phyloP scores from a whole-genome alignment of 2,329 filamentous ascomycete species.

The Aureobasidium mangrovei region DNA sequence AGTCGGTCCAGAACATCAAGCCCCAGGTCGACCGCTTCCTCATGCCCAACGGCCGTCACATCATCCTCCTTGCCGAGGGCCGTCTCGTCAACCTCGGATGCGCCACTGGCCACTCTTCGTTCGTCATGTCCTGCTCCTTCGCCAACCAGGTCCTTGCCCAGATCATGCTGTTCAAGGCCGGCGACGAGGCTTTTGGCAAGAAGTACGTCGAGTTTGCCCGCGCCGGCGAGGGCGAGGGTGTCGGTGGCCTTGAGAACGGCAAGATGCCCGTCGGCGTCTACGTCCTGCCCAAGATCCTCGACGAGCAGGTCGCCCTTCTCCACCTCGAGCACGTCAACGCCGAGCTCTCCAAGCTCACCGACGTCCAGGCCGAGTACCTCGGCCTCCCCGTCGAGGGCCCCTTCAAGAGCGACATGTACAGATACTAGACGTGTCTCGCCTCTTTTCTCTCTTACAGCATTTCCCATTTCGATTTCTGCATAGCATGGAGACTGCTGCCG shows the following conservation, averaged over 20 bases:
- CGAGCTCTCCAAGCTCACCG: constrained; percentile 79
- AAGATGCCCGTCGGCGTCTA: constrained; percentile 87
- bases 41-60: constrained; percentile 88
- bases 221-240: constrained; percentile 27
- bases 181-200: constrained; percentile 75
- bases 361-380: constrained; percentile 90
- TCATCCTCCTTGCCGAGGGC: constrained; percentile 97
- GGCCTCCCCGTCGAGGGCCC: constrained; percentile 77
- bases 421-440: constrained; percentile 49
- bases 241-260: constrained; percentile 53
- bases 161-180: constrained; percentile 94
- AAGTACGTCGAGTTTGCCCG: constrained; percentile 92
- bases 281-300: constrained; percentile 95
- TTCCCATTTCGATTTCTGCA: constrained; percentile 13
- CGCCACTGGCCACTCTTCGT: constrained; percentile 97
- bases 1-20: constrained; percentile 96
- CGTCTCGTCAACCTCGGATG: constrained; percentile 99
- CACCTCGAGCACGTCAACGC: constrained; percentile 91
- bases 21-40: constrained; percentile 97
- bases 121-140: constrained; percentile 99
- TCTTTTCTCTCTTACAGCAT: constrained; percentile 6
- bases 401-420: constrained; percentile 90
- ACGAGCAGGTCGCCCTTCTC: constrained; percentile 94
- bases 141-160: constrained; percentile 99
- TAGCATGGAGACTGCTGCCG: constrained; percentile 1